Evolutionary conservation across 805 yeast species (phyloP).

Genomic region (Candida nonsorbophila): DNA sequence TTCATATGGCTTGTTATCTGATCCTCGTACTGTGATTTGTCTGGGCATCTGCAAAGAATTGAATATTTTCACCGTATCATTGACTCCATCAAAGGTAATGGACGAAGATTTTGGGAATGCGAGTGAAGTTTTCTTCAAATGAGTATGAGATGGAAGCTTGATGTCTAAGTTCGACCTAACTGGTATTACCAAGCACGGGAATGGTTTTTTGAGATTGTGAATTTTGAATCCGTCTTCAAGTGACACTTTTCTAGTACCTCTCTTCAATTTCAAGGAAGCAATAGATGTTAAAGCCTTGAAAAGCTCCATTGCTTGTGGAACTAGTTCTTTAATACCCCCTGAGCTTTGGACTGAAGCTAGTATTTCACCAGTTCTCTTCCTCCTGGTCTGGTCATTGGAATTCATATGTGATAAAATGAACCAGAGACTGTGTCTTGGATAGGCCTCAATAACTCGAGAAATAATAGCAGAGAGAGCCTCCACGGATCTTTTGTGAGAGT

Average conservation of each 20-base stretch:
- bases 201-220: slow-evolving; percentile 20
- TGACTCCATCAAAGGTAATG: slow-evolving; percentile 56
- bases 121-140: slow-evolving; percentile 31
- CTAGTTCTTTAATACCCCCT: background rate
- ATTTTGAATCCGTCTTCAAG: slow-evolving; percentile 39
- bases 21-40: slow-evolving; percentile 68
- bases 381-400: slow-evolving; percentile 39
- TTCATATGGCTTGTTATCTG: slow-evolving; percentile 69
- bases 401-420: slow-evolving; percentile 65
- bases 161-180: slow-evolving; percentile 65
- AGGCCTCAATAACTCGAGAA: slow-evolving; percentile 49
- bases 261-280: slow-evolving; percentile 35
- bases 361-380: slow-evolving; percentile 20
- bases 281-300: slow-evolving; percentile 40
- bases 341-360: slow-evolving; percentile 7
- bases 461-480: slow-evolving; percentile 55
- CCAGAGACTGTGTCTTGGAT: slow-evolving; percentile 88
- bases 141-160: slow-evolving; percentile 50
- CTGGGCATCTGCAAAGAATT: slow-evolving; percentile 85
- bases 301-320: slow-evolving; percentile 9
- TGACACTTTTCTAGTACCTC: slow-evolving; percentile 26
- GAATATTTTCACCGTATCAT: slow-evolving; percentile 63
- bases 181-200: slow-evolving; percentile 62
- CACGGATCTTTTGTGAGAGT: slow-evolving; percentile 52
- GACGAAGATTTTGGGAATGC: slow-evolving; percentile 43